phyloP scores from a whole-genome alignment of 352 stramenopile genomes.

The Phytophthora multivora region DNA sequence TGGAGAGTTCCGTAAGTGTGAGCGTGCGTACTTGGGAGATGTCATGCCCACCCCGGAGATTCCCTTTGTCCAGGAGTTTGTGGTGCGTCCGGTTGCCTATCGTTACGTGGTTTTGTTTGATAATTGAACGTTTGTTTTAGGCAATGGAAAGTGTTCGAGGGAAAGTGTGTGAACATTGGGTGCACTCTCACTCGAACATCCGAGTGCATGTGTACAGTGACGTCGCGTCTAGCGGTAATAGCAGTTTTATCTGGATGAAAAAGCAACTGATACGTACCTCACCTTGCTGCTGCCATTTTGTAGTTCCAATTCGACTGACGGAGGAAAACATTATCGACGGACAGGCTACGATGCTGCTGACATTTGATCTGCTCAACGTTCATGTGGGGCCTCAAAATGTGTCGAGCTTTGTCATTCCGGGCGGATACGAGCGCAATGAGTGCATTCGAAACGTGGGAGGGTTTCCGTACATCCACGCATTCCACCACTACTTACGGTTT shows the following conservation, averaged over 20 bases:
- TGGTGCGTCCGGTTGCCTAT: conserved; percentile 29
- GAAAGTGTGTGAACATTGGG: conserved; percentile 69
- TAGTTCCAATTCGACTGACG: conserved; percentile 71
- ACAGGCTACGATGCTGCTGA: conserved; percentile 57
- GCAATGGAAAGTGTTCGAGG: conserved; percentile 61
- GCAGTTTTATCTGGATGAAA: background rate
- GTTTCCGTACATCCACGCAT: conserved; percentile 83
- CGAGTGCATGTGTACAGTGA: conserved; percentile 71
- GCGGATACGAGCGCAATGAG: conserved; percentile 59
- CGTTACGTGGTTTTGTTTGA: background rate
- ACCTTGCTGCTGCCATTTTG: background rate
- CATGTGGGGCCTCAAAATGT: conserved; percentile 53
- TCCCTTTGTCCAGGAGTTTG: conserved; percentile 52
- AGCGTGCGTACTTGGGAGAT: conserved; percentile 71
- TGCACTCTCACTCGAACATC: conserved; percentile 52
- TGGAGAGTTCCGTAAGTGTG: conserved; percentile 66
- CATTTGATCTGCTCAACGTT: conserved; percentile 64
- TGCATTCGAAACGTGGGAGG: conserved; percentile 62
- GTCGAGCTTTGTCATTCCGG: conserved; percentile 55
- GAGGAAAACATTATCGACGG: conserved; percentile 61
- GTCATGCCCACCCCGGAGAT: conserved; percentile 62
- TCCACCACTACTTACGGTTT: conserved; percentile 76
- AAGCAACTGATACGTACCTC: conserved; percentile 1
- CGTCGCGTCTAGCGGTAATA: conserved; percentile 40
- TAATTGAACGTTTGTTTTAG: conserved; percentile 21